Percentiles rank a stretch among this genome's conserved stretches.
phyloP scores from a whole-genome alignment of 1,284 basidiomycete species.

The Ceratobasidium sp. region DNA sequence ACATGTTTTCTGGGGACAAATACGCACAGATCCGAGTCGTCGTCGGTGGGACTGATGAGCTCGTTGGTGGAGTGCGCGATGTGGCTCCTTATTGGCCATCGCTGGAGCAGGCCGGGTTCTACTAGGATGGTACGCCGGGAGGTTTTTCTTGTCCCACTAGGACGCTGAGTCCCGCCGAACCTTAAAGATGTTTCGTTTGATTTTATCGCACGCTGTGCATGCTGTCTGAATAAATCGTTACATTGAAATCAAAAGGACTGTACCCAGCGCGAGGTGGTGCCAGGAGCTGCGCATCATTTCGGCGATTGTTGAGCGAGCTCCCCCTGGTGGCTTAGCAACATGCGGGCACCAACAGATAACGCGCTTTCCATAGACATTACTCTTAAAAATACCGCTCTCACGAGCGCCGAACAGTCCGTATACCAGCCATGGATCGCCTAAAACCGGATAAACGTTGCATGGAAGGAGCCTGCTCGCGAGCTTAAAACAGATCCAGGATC shows the following conservation, averaged over 20 bases:
- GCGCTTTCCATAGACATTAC: no score
- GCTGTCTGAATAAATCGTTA: no score
- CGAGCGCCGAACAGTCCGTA: slow-evolving; percentile 10
- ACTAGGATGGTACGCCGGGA: neutral
- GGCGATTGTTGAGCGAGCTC: no score
- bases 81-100: slow-evolving; percentile 19
- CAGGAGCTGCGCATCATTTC: no score
- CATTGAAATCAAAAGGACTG: no score
- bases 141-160: no score
- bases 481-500: slow-evolving; percentile 23
- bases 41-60: slow-evolving; percentile 2
- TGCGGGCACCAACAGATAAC: no score
- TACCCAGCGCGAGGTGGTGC: no score
- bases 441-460: neutral
- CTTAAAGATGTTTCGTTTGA: no score
- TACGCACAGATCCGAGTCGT: slow-evolving; percentile 11
- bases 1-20: slow-evolving; percentile 2
- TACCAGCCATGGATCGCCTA: neutral
- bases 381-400: slow-evolving; percentile 6
- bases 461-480: slow-evolving; percentile 15
- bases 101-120: slow-evolving; percentile 19
- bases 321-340: no score
- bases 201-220: no score
- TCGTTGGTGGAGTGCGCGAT: neutral
- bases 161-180: no score